Conservation (phyloP, 148 eudicot genomes). For the Rhododendron henanense region DNA sequence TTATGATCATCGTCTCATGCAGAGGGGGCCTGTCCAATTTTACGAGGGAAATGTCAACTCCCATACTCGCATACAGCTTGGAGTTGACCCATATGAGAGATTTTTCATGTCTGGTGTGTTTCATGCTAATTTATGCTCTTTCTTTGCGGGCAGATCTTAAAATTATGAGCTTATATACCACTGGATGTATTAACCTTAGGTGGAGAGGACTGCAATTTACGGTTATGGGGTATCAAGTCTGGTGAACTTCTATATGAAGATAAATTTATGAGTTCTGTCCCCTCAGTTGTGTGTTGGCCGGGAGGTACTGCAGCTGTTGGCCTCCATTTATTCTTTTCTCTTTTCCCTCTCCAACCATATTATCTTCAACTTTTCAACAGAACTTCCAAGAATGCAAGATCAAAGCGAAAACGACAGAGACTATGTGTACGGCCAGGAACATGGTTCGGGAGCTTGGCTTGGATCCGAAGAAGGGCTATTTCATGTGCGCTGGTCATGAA, state of each 20-base stretch:
- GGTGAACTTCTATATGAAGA: conserved; percentile 73
- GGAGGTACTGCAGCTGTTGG: conserved; percentile 27
- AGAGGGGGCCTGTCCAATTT: conserved; percentile 70
- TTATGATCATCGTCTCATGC: conserved; percentile 76
- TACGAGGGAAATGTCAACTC: conserved; percentile 83
- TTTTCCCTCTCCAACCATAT: conserved; percentile 5
- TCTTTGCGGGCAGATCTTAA: background rate
- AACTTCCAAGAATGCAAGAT: conserved; percentile 11
- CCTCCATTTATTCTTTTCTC: background rate
- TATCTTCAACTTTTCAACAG: conserved; percentile 12
- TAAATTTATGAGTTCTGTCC: conserved; percentile 48
- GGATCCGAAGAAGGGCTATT: conserved; percentile 66
- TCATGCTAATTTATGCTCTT: background rate
- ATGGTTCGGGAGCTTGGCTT: conserved; percentile 62
- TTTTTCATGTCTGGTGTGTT: conserved; percentile 61
- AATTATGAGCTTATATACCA: background rate
- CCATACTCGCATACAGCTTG: conserved; percentile 68
- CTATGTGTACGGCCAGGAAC: conserved; percentile 10
- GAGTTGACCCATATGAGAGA: conserved; percentile 67
- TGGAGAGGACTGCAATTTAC: conserved; percentile 79
- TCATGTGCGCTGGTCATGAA: conserved; percentile 49
- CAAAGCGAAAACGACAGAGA: conserved; percentile 10
- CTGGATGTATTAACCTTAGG: conserved; percentile 29
- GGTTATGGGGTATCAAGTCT: conserved; percentile 76
- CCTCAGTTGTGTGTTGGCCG: conserved; percentile 62